These are phyloP conservation scores for Xanthoconium purpureum DNA, from an alignment of 768 basidiomycete genomes.

Conservation along the genomic window DNA sequence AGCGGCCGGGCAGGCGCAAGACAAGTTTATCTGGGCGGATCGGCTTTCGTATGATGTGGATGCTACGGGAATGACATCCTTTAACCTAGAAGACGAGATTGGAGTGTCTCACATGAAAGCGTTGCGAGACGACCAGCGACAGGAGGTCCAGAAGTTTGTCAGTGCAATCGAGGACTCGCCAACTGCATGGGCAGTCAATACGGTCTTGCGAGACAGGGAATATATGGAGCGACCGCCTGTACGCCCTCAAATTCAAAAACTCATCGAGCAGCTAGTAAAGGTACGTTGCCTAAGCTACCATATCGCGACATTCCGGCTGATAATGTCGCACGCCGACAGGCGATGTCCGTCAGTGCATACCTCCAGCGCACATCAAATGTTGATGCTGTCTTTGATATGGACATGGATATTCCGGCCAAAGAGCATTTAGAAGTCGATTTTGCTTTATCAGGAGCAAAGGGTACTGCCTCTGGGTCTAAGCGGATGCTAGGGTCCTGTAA, in stretches of 20 bases:
- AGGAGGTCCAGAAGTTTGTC: not conserved
- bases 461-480: not conserved
- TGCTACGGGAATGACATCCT: not conserved
- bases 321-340: not conserved
- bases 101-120: not conserved
- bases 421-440: not conserved
- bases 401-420: not conserved
- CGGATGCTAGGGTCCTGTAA: not conserved
- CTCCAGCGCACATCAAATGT: not conserved
- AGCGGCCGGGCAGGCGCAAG: not conserved
- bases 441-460: not conserved
- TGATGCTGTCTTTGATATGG: not conserved
- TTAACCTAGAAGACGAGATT: not conserved
- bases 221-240: not conserved
- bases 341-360: not conserved
- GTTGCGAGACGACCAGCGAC: not conserved
- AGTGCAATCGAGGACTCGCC: not conserved
- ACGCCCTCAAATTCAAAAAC: not conserved
- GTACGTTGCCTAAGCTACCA: not conserved
- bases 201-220: not conserved
- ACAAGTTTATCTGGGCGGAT: not conserved
- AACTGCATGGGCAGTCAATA: not conserved
- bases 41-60: not conserved
- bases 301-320: not conserved
- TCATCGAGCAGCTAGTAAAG: not conserved